Evolutionary conservation across 257 asterid species (phyloP).

Genomic region (Nicotiana otophora): DNA sequence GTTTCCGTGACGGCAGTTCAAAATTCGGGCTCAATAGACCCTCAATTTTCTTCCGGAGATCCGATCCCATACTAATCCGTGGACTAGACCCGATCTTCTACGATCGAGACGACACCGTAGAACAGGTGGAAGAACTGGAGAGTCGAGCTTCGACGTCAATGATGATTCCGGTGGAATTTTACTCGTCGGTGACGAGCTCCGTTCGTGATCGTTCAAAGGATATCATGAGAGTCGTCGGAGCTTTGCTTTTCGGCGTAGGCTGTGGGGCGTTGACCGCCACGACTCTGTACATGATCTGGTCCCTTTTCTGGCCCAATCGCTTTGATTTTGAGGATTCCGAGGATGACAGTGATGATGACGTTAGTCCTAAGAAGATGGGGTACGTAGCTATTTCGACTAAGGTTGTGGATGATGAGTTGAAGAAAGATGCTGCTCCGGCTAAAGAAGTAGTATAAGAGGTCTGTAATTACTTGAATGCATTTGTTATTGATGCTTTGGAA

Average conservation of each 20-base stretch:
- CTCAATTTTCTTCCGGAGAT: constrained; percentile 18
- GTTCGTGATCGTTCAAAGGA: constrained; percentile 64
- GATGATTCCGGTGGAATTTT: constrained; percentile 38
- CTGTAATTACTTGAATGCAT: neutral
- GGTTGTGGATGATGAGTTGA: constrained; percentile 38
- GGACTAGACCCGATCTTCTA: constrained; percentile 11
- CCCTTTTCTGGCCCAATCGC: constrained; percentile 48
- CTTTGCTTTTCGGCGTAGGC: constrained; percentile 73
- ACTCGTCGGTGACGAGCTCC: constrained; percentile 59
- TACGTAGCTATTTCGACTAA: constrained; percentile 39
- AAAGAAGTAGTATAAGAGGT: constrained; percentile 46
- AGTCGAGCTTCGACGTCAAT: constrained; percentile 8
- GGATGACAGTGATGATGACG: constrained; percentile 31
- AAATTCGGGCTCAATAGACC: constrained; percentile 15
- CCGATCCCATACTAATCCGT: constrained; percentile 14
- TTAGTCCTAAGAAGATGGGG: constrained; percentile 44
- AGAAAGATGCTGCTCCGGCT: constrained; percentile 43
- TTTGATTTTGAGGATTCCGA: constrained; percentile 46
- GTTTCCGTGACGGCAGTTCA: neutral
- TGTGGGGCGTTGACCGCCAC: constrained; percentile 81
- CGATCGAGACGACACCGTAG: neutral
- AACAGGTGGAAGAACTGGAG: neutral
- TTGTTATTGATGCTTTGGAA: neutral
- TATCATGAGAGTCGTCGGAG: constrained; percentile 74
- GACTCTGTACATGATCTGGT: constrained; percentile 60